These are phyloP conservation scores for Torulaspora maleeae DNA, from an alignment of 805 yeast genomes.

Conservation along the genomic window DNA sequence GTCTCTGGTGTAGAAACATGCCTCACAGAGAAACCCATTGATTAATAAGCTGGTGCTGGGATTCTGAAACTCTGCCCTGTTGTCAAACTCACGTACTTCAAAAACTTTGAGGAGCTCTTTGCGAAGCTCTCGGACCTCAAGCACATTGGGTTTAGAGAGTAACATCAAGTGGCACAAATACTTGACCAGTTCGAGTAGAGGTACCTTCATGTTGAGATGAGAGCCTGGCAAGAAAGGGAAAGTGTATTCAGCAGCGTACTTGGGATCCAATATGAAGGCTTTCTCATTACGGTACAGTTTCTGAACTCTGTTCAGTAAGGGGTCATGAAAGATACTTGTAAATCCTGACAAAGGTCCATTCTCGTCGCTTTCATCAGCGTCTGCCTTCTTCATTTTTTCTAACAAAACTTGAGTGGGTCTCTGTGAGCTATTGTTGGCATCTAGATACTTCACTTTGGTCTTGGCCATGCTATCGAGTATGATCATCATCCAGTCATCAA, in stretches of 20 bases:
- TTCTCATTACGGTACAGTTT: constrained; percentile 64
- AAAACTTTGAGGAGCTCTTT: constrained; percentile 67
- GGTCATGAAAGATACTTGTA: constrained; percentile 53
- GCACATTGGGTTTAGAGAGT: constrained; percentile 55
- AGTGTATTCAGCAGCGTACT: constrained; percentile 56
- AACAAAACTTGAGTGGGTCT: constrained; percentile 66
- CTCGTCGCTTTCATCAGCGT: constrained; percentile 32
- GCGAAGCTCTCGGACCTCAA: constrained; percentile 72
- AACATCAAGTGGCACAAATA: constrained; percentile 65
- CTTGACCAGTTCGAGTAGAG: constrained; percentile 77
- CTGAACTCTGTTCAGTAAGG: constrained; percentile 61
- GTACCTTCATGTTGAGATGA: constrained; percentile 53
- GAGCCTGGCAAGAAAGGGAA: constrained; percentile 80
- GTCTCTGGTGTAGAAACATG: constrained; percentile 70
- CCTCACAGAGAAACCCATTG: constrained; percentile 68
- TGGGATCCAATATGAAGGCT: constrained; percentile 65
- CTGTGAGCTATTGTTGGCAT: constrained; percentile 44
- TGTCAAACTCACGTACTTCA: constrained; percentile 80
- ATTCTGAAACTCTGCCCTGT: constrained; percentile 63
- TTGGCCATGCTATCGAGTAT: constrained; percentile 66
- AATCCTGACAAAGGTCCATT: constrained; percentile 44
- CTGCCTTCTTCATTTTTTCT: constrained; percentile 42
- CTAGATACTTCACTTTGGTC: constrained; percentile 40
- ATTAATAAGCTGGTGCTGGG: constrained; percentile 69
- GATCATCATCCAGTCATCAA: constrained; percentile 79